Conservation (phyloP, 352 stramenopile species). For the Phytophthora melonis region DNA sequence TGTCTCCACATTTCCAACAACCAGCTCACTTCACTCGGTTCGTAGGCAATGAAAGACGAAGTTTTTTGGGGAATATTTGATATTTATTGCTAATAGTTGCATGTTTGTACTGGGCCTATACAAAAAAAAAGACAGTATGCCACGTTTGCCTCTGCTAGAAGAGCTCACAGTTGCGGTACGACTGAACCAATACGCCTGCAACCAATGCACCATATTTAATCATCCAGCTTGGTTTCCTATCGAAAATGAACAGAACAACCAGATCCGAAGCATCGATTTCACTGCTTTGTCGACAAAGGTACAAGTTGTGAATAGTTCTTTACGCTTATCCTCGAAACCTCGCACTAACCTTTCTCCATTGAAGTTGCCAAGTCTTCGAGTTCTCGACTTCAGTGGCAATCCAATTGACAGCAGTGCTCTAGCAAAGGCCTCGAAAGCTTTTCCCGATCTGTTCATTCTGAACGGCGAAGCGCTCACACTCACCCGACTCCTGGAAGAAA, state of each 20-base stretch:
- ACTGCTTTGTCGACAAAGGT: slow-evolving; percentile 45
- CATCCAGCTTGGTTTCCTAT: not conserved
- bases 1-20: slow-evolving; percentile 65
- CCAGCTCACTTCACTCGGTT: slow-evolving; percentile 56
- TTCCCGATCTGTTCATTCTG: slow-evolving; percentile 58
- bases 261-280: slow-evolving; percentile 59
- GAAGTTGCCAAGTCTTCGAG: slow-evolving; percentile 58
- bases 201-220: not conserved
- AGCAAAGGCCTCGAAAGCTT: slow-evolving; percentile 32
- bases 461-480: slow-evolving; percentile 69
- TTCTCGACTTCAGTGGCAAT: slow-evolving; percentile 57
- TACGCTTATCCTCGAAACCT: not conserved
- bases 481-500: slow-evolving; percentile 30
- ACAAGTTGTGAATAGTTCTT: not conserved
- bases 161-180: slow-evolving; percentile 62
- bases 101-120: not conserved
- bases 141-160: slow-evolving; percentile 52
- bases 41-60: not conserved
- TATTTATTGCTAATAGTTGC: not conserved
- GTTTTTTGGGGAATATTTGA: not conserved
- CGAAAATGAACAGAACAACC: slow-evolving; percentile 53
- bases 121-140: slow-evolving; percentile 47
- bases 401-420: slow-evolving; percentile 29
- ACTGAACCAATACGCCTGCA: not conserved
- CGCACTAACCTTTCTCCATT: not conserved